phyloP scores from a whole-genome alignment of 2,329 filamentous ascomycete genomes.

The Aspergillus thermomutatus region DNA sequence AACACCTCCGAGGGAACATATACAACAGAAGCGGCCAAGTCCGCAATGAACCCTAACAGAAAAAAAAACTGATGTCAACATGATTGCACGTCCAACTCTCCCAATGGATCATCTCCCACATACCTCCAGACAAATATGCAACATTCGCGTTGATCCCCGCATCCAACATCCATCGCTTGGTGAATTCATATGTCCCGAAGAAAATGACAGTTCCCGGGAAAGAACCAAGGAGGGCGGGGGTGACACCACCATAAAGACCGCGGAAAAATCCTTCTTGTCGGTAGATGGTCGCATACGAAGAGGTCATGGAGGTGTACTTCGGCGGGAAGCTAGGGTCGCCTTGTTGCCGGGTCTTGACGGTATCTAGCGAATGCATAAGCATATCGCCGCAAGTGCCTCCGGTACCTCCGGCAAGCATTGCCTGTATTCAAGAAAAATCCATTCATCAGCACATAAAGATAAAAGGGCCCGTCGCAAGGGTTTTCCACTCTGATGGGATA shows the following conservation, averaged over 20 bases:
- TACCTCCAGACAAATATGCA: slow-evolving; percentile 82
- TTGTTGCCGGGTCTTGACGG: slow-evolving; percentile 96
- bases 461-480: not conserved
- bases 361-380: slow-evolving; percentile 98
- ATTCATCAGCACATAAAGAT: slow-evolving; percentile 12
- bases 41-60: slow-evolving; percentile 77
- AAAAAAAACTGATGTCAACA: slow-evolving; percentile 5
- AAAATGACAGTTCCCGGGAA: slow-evolving; percentile 93
- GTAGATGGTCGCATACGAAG: slow-evolving; percentile 89
- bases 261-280: slow-evolving; percentile 83
- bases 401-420: slow-evolving; percentile 91
- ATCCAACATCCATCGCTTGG: slow-evolving; percentile 86
- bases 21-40: slow-evolving; percentile 84
- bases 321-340: slow-evolving; percentile 90
- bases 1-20: slow-evolving; percentile 98
- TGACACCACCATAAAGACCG: slow-evolving; percentile 89
- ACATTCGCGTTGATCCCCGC: slow-evolving; percentile 75
- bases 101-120: slow-evolving; percentile 23
- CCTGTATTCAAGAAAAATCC: slow-evolving; percentile 48
- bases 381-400: slow-evolving; percentile 93
- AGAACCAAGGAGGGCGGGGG: slow-evolving; percentile 84
- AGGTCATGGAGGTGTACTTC: slow-evolving; percentile 85
- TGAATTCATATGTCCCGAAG: slow-evolving; percentile 95
- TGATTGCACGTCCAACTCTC: not conserved
- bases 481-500: not conserved